phyloP scores from a whole-genome alignment of 1,284 basidiomycete species.

The Trichosporon sp. region DNA sequence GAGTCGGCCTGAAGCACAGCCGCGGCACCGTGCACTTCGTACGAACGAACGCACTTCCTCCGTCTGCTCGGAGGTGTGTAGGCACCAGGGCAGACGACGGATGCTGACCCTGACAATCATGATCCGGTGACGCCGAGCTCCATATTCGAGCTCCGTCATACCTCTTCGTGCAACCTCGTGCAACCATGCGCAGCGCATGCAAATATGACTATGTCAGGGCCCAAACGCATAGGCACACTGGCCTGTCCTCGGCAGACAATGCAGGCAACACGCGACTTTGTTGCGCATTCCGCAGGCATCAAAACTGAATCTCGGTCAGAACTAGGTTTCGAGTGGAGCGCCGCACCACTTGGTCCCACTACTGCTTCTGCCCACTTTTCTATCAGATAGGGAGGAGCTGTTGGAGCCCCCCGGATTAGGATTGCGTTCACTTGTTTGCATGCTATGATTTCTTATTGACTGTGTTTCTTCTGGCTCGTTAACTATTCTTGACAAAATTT shows the following conservation, averaged over 20 bases:
- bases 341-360: constrained; percentile 1
- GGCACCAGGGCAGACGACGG: background rate
- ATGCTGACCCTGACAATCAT: background rate
- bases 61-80: background rate
- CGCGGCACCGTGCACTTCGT: no score
- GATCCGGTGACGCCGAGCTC: background rate
- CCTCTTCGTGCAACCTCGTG: background rate
- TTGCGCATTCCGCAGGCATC: no score
- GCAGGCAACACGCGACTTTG: no score
- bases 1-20: no score
- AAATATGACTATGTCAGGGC: background rate
- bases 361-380: background rate
- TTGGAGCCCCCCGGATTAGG: background rate
- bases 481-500: no score
- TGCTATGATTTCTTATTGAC: background rate
- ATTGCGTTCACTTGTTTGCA: background rate
- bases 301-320: background rate
- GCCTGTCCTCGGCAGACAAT: no score
- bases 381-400: background rate
- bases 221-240: background rate
- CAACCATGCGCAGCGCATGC: no score
- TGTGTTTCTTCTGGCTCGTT: background rate
- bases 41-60: no score
- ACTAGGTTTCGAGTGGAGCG: background rate
- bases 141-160: background rate